Conservation (phyloP, 805 yeast genomes). For the Geotrichum ghanense region DNA sequence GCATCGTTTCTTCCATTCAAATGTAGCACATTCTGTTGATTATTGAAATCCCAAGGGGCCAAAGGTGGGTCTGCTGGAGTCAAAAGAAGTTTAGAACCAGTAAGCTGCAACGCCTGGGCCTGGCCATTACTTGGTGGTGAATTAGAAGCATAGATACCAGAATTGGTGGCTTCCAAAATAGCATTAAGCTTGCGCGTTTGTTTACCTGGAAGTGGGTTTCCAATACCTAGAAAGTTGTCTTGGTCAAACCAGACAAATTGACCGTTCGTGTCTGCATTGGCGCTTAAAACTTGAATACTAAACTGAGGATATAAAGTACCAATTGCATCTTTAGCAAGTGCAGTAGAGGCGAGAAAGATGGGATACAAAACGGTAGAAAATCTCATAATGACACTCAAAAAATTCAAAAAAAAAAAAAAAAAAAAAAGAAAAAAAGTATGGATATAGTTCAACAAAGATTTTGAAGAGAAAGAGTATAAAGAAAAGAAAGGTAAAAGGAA, state of each 20-base stretch:
- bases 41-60: background rate
- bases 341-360: background rate
- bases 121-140: slow-evolving; percentile 1
- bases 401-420: background rate
- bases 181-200: background rate
- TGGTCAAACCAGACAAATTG: background rate
- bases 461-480: background rate
- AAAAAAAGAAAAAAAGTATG: background rate
- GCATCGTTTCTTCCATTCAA: background rate
- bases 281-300: background rate
- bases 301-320: background rate
- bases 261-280: background rate
- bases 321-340: background rate
- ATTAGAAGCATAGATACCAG: background rate
- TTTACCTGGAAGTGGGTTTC: background rate
- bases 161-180: background rate
- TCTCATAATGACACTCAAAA: background rate
- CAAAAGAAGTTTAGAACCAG: background rate
- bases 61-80: background rate
- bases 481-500: background rate
- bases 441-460: no score
- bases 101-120: background rate
- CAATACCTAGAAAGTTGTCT: background rate
- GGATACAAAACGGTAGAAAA: background rate
- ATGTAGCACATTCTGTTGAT: background rate